Conservation (phyloP, 495 filamentous ascomycete genomes). For the Achaetomiella virescens region DNA sequence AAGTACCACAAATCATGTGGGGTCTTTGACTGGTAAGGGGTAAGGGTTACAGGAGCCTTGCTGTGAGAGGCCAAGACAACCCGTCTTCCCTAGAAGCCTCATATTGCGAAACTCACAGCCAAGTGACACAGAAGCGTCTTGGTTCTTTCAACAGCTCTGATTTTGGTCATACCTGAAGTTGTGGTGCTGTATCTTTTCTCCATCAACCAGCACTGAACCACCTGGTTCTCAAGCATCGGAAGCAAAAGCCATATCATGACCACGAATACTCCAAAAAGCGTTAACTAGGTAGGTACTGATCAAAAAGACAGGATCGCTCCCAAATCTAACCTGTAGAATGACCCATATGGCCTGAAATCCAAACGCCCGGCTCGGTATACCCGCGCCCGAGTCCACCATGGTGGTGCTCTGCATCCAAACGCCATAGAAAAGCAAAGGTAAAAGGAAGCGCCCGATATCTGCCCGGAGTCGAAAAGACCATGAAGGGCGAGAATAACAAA, state of each 20-base stretch:
- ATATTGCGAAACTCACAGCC: no score
- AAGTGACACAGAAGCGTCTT: no score
- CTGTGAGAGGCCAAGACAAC: no score
- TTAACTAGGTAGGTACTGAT: not conserved
- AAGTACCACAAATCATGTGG: not conserved
- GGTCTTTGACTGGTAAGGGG: no score
- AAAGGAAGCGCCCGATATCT: no score
- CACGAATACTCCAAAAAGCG: not conserved
- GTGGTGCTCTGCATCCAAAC: not conserved
- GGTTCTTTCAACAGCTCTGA: no score
- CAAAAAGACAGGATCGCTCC: conserved; percentile 22
- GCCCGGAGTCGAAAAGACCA: no score
- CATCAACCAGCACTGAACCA: not conserved
- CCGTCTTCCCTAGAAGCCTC: no score
- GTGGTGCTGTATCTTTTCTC: not conserved
- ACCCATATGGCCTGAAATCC: not conserved
- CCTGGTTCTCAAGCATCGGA: not conserved
- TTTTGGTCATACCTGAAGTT: no score
- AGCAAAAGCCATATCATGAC: not conserved
- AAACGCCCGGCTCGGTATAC: not conserved
- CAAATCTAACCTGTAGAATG: conserved; percentile 17
- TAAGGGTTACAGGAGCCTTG: conserved; percentile 9
- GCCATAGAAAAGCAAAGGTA: not conserved
- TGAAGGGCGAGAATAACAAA: no score
- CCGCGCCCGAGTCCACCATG: not conserved